Evolutionary conservation across 352 stramenopile genomes (phyloP).

Genomic region (Sclerospora graminicola): DNA sequence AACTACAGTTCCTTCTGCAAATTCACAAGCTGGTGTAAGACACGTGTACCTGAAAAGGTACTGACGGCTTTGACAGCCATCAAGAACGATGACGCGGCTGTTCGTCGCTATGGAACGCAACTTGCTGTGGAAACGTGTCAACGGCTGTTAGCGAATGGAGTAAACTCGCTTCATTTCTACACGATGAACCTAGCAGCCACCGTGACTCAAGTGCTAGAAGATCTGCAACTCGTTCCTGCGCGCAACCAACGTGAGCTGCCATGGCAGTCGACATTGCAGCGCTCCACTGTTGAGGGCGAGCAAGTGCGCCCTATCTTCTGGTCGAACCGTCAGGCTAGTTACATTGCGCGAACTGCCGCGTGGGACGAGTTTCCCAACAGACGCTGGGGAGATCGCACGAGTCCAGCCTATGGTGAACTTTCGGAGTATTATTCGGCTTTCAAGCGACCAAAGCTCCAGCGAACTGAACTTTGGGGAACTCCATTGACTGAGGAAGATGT

Average conservation of each 20-base stretch:
- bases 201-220: constrained; percentile 77
- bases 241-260: constrained; percentile 57
- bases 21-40: constrained; percentile 97
- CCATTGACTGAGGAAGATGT: constrained; percentile 85
- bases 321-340: constrained; percentile 95
- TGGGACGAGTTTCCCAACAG: constrained; percentile 97
- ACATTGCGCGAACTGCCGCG: constrained; percentile 92
- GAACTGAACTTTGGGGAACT: constrained; percentile 69
- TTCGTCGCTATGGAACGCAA: constrained; percentile 92
- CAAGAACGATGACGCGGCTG: constrained; percentile 90
- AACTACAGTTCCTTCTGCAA: constrained; percentile 96
- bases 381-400: constrained; percentile 91
- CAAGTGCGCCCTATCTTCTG: constrained; percentile 96
- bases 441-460: constrained; percentile 70
- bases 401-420: constrained; percentile 92
- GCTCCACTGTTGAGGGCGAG: constrained; percentile 62
- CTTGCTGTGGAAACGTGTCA: constrained; percentile 91
- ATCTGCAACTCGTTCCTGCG: constrained; percentile 51
- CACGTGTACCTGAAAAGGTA: constrained; percentile 88
- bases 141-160: constrained; percentile 68
- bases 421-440: constrained; percentile 91
- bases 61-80: constrained; percentile 66
- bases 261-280: constrained; percentile 63
- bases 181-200: constrained; percentile 91
- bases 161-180: constrained; percentile 89